Percentiles rank a stretch among this genome's conserved stretches.
phyloP scores from a whole-genome alignment of 2,329 filamentous ascomycete genomes.

The Paracorniculantispora psalliotae region DNA sequence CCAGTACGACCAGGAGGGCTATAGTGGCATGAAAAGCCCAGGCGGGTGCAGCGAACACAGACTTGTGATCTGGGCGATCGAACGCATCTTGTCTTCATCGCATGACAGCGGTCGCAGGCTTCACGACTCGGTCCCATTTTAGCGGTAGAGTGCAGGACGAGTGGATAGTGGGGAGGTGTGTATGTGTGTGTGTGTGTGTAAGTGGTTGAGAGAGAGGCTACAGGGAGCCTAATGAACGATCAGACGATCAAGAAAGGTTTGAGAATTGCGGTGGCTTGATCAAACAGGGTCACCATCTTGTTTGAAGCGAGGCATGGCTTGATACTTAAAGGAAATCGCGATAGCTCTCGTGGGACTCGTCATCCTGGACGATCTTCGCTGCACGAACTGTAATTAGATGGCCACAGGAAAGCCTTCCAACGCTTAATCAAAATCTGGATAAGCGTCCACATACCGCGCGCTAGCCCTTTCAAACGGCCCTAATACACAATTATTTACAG shows the following conservation, averaged over 20 bases:
- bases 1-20: constrained; percentile 13
- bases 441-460: background rate
- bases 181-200: background rate
- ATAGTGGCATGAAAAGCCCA: constrained; percentile 10
- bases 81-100: constrained; percentile 14
- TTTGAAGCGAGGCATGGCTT: background rate
- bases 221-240: background rate
- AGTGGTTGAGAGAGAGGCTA: background rate
- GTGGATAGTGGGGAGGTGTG: background rate
- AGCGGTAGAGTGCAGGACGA: background rate
- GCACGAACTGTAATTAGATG: constrained; percentile 2
- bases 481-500: background rate
- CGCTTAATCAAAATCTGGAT: background rate
- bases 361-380: constrained; percentile 6
- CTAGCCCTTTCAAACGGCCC: background rate
- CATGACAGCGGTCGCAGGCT: constrained; percentile 13
- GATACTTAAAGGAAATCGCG: background rate
- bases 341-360: background rate
- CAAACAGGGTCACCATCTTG: background rate
- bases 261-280: background rate
- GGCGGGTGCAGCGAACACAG: constrained; percentile 11
- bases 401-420: background rate
- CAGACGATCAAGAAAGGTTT: background rate
- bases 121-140: constrained; percentile 13
- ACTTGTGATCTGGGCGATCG: constrained; percentile 5